phyloP scores from a whole-genome alignment of 2,329 filamentous ascomycete species.

The Alternaria novae-zelandiae region DNA sequence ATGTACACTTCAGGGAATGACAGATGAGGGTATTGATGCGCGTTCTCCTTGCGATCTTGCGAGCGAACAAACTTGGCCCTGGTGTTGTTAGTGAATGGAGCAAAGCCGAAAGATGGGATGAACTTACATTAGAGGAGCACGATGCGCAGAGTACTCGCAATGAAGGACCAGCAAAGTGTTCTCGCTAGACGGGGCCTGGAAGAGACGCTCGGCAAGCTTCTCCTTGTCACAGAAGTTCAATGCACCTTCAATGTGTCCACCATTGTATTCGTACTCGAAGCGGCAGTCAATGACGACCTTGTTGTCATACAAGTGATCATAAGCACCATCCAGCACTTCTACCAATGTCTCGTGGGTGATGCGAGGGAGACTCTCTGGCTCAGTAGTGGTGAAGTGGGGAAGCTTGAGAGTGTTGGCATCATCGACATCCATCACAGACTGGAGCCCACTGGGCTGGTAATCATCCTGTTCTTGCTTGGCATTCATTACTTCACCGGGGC shows the following conservation, averaged over 20 bases:
- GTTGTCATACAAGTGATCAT: constrained; percentile 75
- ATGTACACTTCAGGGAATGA: constrained; percentile 99
- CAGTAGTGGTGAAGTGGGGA: constrained; percentile 84
- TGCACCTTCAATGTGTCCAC: constrained; percentile 91
- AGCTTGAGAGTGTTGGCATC: constrained; percentile 75
- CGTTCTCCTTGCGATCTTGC: constrained; percentile 84
- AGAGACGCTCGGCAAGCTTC: constrained; percentile 77
- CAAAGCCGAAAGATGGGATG: neutral
- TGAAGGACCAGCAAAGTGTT: constrained; percentile 90
- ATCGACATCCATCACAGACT: constrained; percentile 84
- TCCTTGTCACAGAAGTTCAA: constrained; percentile 99
- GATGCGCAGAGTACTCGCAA: constrained; percentile 97
- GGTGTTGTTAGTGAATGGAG: constrained; percentile 22
- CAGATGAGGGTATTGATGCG: constrained; percentile 82
- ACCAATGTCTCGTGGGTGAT: constrained; percentile 83
- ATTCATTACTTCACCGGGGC: constrained; percentile 85
- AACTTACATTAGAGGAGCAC: constrained; percentile 84
- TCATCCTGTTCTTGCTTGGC: constrained; percentile 67
- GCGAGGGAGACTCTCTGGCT: constrained; percentile 84
- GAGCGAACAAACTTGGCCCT: constrained; percentile 87
- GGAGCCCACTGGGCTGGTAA: constrained; percentile 64
- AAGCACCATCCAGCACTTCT: constrained; percentile 86
- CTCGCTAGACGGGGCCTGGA: constrained; percentile 66
- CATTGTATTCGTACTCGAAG: constrained; percentile 98
- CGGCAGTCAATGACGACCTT: constrained; percentile 93